phyloP scores from a whole-genome alignment of 345 rosid species.

The Firmiana major region DNA sequence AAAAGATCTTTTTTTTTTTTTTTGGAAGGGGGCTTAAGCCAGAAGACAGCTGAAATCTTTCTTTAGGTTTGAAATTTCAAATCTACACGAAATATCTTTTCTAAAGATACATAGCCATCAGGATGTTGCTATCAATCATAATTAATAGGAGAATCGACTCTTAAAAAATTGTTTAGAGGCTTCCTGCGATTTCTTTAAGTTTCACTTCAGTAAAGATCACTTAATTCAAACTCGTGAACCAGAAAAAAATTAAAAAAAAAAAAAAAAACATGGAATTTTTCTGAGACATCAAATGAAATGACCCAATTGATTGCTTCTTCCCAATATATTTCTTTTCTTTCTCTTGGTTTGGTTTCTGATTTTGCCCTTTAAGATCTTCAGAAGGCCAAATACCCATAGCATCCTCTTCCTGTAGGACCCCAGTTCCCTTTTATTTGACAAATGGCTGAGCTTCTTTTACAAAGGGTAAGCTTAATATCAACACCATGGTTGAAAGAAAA shows the following conservation, averaged over 20 bases:
- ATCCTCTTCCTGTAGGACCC: not conserved
- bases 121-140: slow-evolving; percentile 4
- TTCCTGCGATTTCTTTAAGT: not conserved
- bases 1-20: not conserved
- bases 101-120: slow-evolving; percentile 8
- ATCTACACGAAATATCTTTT: slow-evolving; percentile 46
- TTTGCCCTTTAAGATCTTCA: slow-evolving; percentile 34
- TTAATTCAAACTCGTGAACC: not conserved
- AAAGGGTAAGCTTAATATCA: not conserved
- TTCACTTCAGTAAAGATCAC: not conserved
- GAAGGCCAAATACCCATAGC: slow-evolving; percentile 33
- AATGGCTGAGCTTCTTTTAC: not conserved
- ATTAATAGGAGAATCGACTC: not conserved
- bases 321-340: not conserved
- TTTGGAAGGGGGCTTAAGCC: not conserved
- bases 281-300: not conserved
- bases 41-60: slow-evolving; percentile 4
- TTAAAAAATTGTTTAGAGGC: not conserved
- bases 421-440: not conserved
- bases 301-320: not conserved
- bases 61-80: slow-evolving; percentile 31
- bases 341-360: not conserved
- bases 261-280: not conserved
- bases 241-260: too few relatives aligned
- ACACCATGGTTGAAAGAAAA: not conserved